Evolutionary conservation across 345 rosid genomes (phyloP).

Genomic region (Noccaea bulbosa): DNA sequence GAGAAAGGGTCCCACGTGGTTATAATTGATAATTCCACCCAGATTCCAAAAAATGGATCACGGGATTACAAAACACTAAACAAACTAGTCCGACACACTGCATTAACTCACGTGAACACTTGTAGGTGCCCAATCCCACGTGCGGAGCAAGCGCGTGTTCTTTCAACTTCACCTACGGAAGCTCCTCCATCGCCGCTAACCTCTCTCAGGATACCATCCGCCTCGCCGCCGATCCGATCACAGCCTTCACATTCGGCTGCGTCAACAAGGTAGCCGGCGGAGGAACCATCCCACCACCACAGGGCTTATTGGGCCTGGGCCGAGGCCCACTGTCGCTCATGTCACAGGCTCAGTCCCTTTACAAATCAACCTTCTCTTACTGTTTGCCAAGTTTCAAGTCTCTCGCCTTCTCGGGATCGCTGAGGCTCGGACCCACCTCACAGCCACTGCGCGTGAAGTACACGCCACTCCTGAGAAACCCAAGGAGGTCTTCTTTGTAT

Average conservation of each 20-base stretch:
- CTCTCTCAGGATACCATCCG: slow-evolving; percentile 72
- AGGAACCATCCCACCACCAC: slow-evolving; percentile 63
- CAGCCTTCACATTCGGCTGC: slow-evolving; percentile 78
- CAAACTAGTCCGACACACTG: slow-evolving; percentile 41
- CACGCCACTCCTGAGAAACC: slow-evolving; percentile 75
- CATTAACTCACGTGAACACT: slow-evolving; percentile 43
- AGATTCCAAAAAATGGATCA: slow-evolving; percentile 33
- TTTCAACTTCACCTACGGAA: slow-evolving; percentile 81
- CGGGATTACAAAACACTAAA: slow-evolving; percentile 38
- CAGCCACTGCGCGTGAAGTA: slow-evolving; percentile 76
- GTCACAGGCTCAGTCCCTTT: slow-evolving; percentile 74
- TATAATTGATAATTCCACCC: slow-evolving; percentile 37
- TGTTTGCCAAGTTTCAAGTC: slow-evolving; percentile 88
- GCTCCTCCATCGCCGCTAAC: slow-evolving; percentile 71
- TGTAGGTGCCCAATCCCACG: slow-evolving; percentile 71
- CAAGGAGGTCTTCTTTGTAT: slow-evolving; percentile 79
- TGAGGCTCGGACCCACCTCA: slow-evolving; percentile 77
- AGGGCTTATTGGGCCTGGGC: slow-evolving; percentile 85
- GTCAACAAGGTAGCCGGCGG: slow-evolving; percentile 68
- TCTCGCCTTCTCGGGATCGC: slow-evolving; percentile 71
- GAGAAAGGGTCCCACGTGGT: slow-evolving; percentile 29
- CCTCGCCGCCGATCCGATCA: slow-evolving; percentile 63
- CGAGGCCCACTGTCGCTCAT: slow-evolving; percentile 81
- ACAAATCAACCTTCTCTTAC: slow-evolving; percentile 82
- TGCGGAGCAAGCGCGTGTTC: slow-evolving; percentile 66